A percentile compares a stretch with the other conserved stretches of the same genome.
Conservation (phyloP, 2,329 filamentous ascomycete species). For the Boeremia exigua region DNA sequence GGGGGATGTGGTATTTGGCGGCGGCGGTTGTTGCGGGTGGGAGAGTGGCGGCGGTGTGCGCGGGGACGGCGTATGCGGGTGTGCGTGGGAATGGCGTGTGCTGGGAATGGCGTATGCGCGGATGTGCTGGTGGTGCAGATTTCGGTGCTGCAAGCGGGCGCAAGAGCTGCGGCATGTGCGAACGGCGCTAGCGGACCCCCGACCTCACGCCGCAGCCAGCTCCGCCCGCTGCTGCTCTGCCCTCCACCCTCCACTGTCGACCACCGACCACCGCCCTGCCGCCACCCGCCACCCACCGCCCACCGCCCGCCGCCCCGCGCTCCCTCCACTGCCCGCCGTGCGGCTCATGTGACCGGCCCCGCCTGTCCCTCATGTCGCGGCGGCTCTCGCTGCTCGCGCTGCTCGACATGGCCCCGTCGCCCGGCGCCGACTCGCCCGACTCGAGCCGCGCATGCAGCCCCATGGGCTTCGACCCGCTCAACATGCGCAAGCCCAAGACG, state of each 20-base stretch:
- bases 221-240: too few relatives aligned
- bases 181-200: too few relatives aligned
- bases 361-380: background rate
- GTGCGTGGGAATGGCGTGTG: background rate
- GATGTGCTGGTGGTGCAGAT: background rate
- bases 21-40: too few relatives aligned
- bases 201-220: too few relatives aligned
- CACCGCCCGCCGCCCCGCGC: background rate
- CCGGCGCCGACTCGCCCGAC: slow-evolving; percentile 22
- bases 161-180: too few relatives aligned
- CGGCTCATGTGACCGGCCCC: background rate
- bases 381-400: slow-evolving; percentile 27
- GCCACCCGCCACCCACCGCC: background rate
- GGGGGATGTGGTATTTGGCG: slow-evolving; percentile 14
- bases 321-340: background rate
- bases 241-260: too few relatives aligned
- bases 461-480: slow-evolving; percentile 25
- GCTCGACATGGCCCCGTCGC: slow-evolving; percentile 32
- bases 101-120: background rate
- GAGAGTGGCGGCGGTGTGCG: background rate
- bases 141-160: too few relatives aligned
- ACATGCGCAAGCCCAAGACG: slow-evolving; percentile 22
- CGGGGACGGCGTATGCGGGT: background rate
- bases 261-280: too few relatives aligned
- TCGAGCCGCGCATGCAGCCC: slow-evolving; percentile 37